Evolutionary conservation across 192 early-diverging fungal genomes (phyloP), one percentile per base, ranked within the genome.

Genomic region (Backusella mclennaniae): DNA sequence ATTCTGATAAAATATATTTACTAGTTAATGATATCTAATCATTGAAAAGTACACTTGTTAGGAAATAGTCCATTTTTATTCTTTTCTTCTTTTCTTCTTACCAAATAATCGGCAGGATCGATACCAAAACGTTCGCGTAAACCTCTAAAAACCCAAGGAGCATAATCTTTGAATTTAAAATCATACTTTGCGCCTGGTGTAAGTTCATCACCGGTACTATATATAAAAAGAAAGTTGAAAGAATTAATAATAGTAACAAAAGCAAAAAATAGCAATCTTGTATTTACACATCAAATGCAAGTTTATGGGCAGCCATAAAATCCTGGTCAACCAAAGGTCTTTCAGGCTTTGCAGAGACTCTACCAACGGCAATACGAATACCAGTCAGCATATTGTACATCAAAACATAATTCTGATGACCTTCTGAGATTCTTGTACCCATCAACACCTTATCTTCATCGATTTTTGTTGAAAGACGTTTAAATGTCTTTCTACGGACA

Each of bases 101-200:
- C 94, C 83, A 99, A 84, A 78, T 99, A 99, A 73, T 99, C 96
- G 35, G 93, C 91, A 15, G 96, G 88, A 80, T 97, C 95, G 36
- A 99, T 92, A 35, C 91, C 85, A 84, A 97, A 97, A 11, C 87
- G 87, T 68, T 96, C 94, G 44, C 98, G 86, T 73, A 99, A 90
- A 79, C 89, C 85, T 56, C 96, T 91, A 77, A 99, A 99, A 15
- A 96, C 95, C 96, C 96, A 97, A 1, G 97, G 98, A 11, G 96
- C 95, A 79, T 98, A 98, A 82, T 99, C 98, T 83, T 99, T 99
- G 81, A 98, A 99, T 84, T 99, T 98, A 82, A 98, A 99, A 76
- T 99, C 97, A 87, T 98, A 99, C 71, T 91, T 90, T 38, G 96
- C 93, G 15, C 92, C 92, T 19, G 98, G 95, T 11, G 95, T 97